Percentiles rank a stretch among this genome's conserved stretches.
phyloP scores from a whole-genome alignment of 768 basidiomycete genomes.

The Collybia sordida region DNA sequence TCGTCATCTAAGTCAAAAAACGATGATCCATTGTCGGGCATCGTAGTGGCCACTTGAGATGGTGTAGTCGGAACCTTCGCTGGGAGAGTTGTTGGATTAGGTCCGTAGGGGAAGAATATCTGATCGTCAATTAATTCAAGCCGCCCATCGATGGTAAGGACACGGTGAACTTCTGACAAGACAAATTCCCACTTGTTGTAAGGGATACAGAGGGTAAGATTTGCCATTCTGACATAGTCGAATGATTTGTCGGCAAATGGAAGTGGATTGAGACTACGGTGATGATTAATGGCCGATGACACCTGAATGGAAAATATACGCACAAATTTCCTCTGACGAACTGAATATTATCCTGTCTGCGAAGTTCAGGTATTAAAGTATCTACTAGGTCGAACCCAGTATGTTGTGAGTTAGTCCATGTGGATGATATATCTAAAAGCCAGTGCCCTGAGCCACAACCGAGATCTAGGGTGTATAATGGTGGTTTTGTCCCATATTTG shows the following conservation, averaged over 20 bases:
- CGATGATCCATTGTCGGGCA: constrained; percentile 22
- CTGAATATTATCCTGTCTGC: constrained; percentile 38
- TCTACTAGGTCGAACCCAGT: constrained; percentile 69
- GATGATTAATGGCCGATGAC: not conserved
- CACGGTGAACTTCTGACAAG: constrained; percentile 58
- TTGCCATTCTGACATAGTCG: constrained; percentile 74
- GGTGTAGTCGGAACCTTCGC: constrained; percentile 25
- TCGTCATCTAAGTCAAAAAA: constrained; percentile 14
- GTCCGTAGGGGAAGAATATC: constrained; percentile 59
- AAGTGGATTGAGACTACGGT: constrained; percentile 47
- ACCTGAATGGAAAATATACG: constrained; percentile 24
- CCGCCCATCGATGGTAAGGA: constrained; percentile 59
- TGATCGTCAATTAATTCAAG: constrained; percentile 78
- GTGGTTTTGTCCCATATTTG: constrained; percentile 45
- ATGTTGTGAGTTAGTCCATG: constrained; percentile 62
- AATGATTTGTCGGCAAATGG: constrained; percentile 66
- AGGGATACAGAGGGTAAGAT: constrained; percentile 63
- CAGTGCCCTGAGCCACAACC: constrained; percentile 77
- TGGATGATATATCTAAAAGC: constrained; percentile 57
- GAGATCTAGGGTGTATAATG: constrained; percentile 63
- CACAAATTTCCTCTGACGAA: constrained; percentile 72
- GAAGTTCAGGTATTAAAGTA: constrained; percentile 37
- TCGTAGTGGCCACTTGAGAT: constrained; percentile 7
- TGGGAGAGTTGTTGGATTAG: constrained; percentile 14
- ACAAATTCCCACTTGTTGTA: constrained; percentile 58